Base-by-base conservation (phyloP, 805 yeast genomes). In the Jamesozyma rosinii region DNA sequence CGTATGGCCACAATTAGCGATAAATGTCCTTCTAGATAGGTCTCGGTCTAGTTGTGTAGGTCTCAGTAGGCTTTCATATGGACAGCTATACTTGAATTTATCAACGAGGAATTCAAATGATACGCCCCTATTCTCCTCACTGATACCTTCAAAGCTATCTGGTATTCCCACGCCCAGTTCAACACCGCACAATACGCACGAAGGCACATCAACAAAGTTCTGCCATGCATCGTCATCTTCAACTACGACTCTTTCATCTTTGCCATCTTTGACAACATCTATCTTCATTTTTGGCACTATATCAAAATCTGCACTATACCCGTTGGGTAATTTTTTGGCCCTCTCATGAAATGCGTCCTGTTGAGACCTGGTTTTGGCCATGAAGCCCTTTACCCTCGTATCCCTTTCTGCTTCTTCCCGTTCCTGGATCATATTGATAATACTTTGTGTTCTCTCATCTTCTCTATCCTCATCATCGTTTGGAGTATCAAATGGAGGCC, bases 161-260 rank as follows among this genome's bases (percentile, higher is more conserved):
- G 87, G 83, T 4, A 83, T 74, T 0, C 95, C 95, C 38, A 70
- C 75, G 2, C 92, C 92, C n/a, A 87, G 63, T 3, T 67, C 72
- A 0, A 76, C 72, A 0, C 87, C 89, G 65, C 96, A 87, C 22
- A 82, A 61, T 27, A 74, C 74, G 64, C 96, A 81, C 1, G 71
- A 66, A 3, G 73, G 68, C 10, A 67, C 61, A 29, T 66, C 64
- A n/a, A 32, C 18, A 14, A 60, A 56, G 0, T 65, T 58, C 24
- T 69, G 57, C 2, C 58, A 59, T 13, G 47, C 41, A n/a, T 43
- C 46, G 14, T 49, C 55, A 39, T 59, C 63, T n/a, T 48, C 45
- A 8, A 55, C 52, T 22, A 46, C 35, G 6, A 51, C 50, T 2
- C 47, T 45, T 36, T 49, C 53, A 15, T 40, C 40, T 14, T 40